Percentiles rank a stretch among this genome's conserved stretches.
Conservation (phyloP, 495 filamentous ascomycete species). For the Hyaloscypha variabilis region DNA sequence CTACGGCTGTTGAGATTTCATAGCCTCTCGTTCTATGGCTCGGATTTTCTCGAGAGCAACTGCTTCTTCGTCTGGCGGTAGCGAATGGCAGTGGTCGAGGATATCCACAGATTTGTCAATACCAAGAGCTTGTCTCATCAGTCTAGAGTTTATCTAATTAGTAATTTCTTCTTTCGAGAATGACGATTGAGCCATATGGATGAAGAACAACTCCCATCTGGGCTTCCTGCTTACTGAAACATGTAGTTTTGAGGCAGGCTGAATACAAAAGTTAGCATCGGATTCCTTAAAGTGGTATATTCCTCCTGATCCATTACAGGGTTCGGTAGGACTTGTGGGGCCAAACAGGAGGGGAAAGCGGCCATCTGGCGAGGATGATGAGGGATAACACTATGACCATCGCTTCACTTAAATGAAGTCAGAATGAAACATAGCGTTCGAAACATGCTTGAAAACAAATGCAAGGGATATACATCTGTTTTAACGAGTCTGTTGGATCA, state of each 20-base stretch:
- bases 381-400: background rate
- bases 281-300: background rate
- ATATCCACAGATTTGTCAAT: slow-evolving; percentile 79
- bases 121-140: slow-evolving; percentile 71
- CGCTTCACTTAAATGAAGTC: background rate
- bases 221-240: slow-evolving; percentile 54
- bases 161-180: background rate
- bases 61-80: slow-evolving; percentile 49
- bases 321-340: background rate
- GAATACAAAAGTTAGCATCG: background rate
- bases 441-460: background rate
- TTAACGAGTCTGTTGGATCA: background rate
- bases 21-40: slow-evolving; percentile 76
- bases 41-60: slow-evolving; percentile 72
- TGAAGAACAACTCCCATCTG: background rate
- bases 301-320: background rate
- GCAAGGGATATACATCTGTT: background rate
- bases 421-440: background rate
- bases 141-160: slow-evolving; percentile 9
- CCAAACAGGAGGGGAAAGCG: background rate
- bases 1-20: slow-evolving; percentile 75
- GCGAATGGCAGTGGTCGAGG: slow-evolving; percentile 79
- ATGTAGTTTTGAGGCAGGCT: slow-evolving; percentile 94
- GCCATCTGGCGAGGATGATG: background rate
- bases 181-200: background rate